Conservation (phyloP, 257 asterid species). For the Jacaranda copaia region DNA sequence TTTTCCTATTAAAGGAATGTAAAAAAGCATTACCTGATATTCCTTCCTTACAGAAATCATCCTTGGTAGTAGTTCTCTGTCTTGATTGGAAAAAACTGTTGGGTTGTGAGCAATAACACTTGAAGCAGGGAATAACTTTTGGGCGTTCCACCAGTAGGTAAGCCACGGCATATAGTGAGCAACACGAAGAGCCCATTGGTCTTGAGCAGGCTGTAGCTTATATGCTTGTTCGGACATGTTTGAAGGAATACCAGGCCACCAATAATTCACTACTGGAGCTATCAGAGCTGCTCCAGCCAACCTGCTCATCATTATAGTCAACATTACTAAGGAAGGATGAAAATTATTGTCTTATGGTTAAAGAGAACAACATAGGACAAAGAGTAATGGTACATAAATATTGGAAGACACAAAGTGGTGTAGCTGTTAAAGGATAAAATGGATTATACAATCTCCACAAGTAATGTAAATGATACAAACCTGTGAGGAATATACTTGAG, state of each 20-base stretch:
- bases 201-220: slow-evolving; percentile 52
- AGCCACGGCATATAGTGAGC: slow-evolving; percentile 86
- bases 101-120: slow-evolving; percentile 50
- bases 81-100: slow-evolving; percentile 53
- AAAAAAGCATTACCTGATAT: slow-evolving; percentile 41
- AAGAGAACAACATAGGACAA: too few relatives aligned
- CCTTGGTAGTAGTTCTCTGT: slow-evolving; percentile 58
- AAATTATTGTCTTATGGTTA: background rate
- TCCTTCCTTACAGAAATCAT: slow-evolving; percentile 33
- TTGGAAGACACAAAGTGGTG: background rate
- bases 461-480: slow-evolving; percentile 38
- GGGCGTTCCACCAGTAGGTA: slow-evolving; percentile 92
- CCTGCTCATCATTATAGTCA: slow-evolving; percentile 51
- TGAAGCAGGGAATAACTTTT: slow-evolving; percentile 66
- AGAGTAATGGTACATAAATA: too few relatives aligned
- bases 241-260: slow-evolving; percentile 89
- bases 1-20: slow-evolving; percentile 27
- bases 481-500: slow-evolving; percentile 95
- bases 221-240: slow-evolving; percentile 68
- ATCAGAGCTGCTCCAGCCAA: slow-evolving; percentile 86
- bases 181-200: slow-evolving; percentile 85
- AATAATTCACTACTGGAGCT: slow-evolving; percentile 78
- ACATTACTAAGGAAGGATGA: slow-evolving; percentile 15
- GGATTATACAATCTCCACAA: background rate
- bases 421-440: background rate